Evolutionary conservation across 768 basidiomycete genomes (phyloP), one percentile per base, ranked within the genome.

Genomic region (Russula foetens): DNA sequence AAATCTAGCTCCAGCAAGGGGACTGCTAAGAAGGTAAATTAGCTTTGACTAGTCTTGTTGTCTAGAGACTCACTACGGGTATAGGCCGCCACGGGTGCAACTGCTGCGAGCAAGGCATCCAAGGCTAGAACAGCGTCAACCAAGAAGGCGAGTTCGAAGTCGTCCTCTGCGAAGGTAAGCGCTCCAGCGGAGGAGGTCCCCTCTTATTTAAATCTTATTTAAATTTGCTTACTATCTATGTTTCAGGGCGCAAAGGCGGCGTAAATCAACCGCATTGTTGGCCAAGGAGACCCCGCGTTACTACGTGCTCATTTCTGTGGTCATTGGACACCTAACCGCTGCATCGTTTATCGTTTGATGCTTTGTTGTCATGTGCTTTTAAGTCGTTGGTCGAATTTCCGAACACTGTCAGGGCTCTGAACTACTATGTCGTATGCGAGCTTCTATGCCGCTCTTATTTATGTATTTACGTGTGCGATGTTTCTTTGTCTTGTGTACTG

Each of bases 11-110:
- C 59, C 53, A 65, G 79, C 69, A 76, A 82, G 35, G 82, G 78
- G 33, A 48, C 77, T 1, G 82, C 80, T 9, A 89, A 88, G 79
- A 89, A 87, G 82, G 84, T 84, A 46, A 39, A 65, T 62, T 0
- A 23, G 19, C 39, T 33, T 14, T 24, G n/a, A 21, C 47, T 39
- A 7, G 31, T 45, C 59, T 33, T 23, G 35, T 51, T 53, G 21
- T n/a, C 41, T 51, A 17, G n/a, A 9, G 53, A 26, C 50, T 54
- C 19, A 45, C 31, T 65, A 8, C n/a, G 54, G 19, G 38, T 23
- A n/a, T 65, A 86, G 84, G 75, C 77, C 63, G 74, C 79, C 26
- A 84, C 80, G 41, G 82, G 84, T 9, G 73, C 75, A 0, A 75
- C 73, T 12, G 67, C 79, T 26, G 6, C 55, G 14, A 62, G 45